Evolutionary conservation across 2,329 filamentous ascomycete genomes (phyloP).

Genomic region (Westerdykella sp.): DNA sequence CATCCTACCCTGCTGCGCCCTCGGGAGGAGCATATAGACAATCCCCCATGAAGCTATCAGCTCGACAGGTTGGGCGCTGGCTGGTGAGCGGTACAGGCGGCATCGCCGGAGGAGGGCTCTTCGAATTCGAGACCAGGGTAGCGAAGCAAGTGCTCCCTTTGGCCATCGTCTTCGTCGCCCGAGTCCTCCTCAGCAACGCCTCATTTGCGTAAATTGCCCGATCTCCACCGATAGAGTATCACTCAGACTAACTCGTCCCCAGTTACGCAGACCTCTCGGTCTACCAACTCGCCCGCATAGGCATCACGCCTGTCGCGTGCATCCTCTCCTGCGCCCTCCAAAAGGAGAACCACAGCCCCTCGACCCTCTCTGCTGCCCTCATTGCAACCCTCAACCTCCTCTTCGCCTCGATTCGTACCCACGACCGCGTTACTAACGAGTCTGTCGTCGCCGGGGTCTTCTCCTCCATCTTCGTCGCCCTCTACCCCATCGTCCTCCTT

Average conservation of each 20-base stretch:
- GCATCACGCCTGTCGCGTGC: slow-evolving; percentile 46
- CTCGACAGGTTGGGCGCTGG: slow-evolving; percentile 27
- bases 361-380: slow-evolving; percentile 46
- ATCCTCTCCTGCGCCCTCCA: slow-evolving; percentile 45
- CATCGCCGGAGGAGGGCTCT: slow-evolving; percentile 49
- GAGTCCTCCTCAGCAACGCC: slow-evolving; percentile 49
- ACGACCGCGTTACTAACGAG: slow-evolving; percentile 47
- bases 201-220: slow-evolving; percentile 44
- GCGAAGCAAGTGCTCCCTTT: slow-evolving; percentile 45
- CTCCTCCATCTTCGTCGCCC: slow-evolving; percentile 47
- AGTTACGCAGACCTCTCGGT: slow-evolving; percentile 48
- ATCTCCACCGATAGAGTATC: not conserved
- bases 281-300: slow-evolving; percentile 49
- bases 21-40: slow-evolving; percentile 28
- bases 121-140: slow-evolving; percentile 47
- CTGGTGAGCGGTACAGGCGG: slow-evolving; percentile 41
- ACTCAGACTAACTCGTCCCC: slow-evolving; percentile 1
- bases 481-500: slow-evolving; percentile 48
- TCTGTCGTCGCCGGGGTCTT: slow-evolving; percentile 47
- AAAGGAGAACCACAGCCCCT: slow-evolving; percentile 42
- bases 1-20: slow-evolving; percentile 33
- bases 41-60: slow-evolving; percentile 13
- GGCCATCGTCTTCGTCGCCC: slow-evolving; percentile 46
- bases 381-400: slow-evolving; percentile 48
- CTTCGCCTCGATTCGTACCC: slow-evolving; percentile 43